A percentile compares a stretch with the other conserved stretches of the same genome.
phyloP scores from a whole-genome alignment of 1,139 yeast genomes.

The Trichomonascaceae sp. region DNA sequence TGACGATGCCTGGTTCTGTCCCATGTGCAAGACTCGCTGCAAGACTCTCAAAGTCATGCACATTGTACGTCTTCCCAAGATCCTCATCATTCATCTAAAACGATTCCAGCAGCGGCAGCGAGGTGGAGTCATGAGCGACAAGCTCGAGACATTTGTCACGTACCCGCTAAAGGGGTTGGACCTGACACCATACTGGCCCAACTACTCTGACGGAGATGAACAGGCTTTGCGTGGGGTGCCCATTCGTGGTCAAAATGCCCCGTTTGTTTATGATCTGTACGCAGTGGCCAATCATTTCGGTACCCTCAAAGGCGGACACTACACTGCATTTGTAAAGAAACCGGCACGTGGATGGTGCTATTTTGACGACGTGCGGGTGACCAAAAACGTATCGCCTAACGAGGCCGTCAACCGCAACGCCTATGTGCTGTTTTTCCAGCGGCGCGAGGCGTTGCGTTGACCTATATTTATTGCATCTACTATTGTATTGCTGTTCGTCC shows the following conservation, averaged over 20 bases:
- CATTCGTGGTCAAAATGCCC: slow-evolving; percentile 61
- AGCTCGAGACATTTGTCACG: slow-evolving; percentile 47
- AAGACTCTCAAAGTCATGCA: slow-evolving; percentile 55
- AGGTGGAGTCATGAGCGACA: slow-evolving; percentile 21
- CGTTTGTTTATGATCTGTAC: slow-evolving; percentile 63
- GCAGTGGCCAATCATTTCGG: slow-evolving; percentile 91
- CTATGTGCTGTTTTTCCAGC: slow-evolving; percentile 51
- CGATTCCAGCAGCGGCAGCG: slow-evolving; percentile 42
- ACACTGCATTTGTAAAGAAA: slow-evolving; percentile 72
- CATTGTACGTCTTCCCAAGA: slow-evolving; percentile 60
- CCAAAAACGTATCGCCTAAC: slow-evolving; percentile 23
- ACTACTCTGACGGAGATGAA: slow-evolving; percentile 20
- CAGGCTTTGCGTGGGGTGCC: slow-evolving; percentile 41
- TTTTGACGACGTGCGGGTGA: slow-evolving; percentile 59
- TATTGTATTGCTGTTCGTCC: neutral
- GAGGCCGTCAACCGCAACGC: slow-evolving; percentile 50
- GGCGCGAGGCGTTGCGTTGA: slow-evolving; percentile 3
- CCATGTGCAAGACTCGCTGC: slow-evolving; percentile 57
- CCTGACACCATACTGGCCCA: slow-evolving; percentile 72
- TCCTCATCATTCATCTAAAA: slow-evolving; percentile 64
- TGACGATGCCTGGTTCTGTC: slow-evolving; percentile 84
- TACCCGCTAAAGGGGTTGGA: slow-evolving; percentile 51
- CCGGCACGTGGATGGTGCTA: slow-evolving; percentile 55
- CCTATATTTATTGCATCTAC: neutral
- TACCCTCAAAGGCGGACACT: slow-evolving; percentile 75